Percentiles rank a stretch among this genome's conserved stretches.
These are phyloP conservation scores for Boletus vermiculosoides DNA, from an alignment of 768 basidiomycete genomes.

Conservation along the genomic window DNA sequence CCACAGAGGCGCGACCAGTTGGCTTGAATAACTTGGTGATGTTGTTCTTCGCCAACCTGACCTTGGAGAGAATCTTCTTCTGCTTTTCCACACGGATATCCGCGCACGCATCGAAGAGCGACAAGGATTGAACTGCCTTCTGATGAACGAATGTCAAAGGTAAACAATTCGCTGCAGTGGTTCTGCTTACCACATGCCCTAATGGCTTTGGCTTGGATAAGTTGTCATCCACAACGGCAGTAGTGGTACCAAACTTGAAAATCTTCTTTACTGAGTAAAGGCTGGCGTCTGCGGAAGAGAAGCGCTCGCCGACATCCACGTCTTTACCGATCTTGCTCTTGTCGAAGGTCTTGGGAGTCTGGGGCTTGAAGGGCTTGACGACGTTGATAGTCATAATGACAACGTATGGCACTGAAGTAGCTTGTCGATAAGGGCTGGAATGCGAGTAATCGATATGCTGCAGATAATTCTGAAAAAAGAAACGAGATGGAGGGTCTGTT, in stretches of 20 bases:
- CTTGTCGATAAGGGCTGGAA: slow-evolving; percentile 1
- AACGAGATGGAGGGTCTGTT: not conserved
- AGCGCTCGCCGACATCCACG: not conserved
- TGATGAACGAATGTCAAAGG: not conserved
- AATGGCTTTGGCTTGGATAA: not conserved
- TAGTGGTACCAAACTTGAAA: slow-evolving; percentile 8
- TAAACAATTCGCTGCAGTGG: not conserved
- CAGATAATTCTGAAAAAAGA: not conserved
- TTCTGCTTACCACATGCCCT: slow-evolving; percentile 6
- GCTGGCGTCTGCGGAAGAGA: not conserved
- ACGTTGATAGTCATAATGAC: slow-evolving; percentile 14
- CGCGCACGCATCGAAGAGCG: not conserved
- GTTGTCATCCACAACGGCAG: not conserved
- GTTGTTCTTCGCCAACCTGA: slow-evolving; percentile 12
- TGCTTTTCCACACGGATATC: slow-evolving; percentile 3
- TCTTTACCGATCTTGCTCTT: slow-evolving; percentile 2
- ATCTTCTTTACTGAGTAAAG: not conserved
- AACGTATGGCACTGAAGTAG: not conserved
- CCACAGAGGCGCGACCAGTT: not conserved
- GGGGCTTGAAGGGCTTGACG: slow-evolving; percentile 15
- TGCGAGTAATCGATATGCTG: slow-evolving; percentile 1
- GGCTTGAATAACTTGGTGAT: slow-evolving; percentile 19
- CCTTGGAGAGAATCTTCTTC: slow-evolving; percentile 9
- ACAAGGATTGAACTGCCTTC: not conserved
- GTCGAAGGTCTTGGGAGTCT: not conserved